Evolutionary conservation across 352 stramenopile species (phyloP).

Genomic region (Blastocystis sp.): DNA sequence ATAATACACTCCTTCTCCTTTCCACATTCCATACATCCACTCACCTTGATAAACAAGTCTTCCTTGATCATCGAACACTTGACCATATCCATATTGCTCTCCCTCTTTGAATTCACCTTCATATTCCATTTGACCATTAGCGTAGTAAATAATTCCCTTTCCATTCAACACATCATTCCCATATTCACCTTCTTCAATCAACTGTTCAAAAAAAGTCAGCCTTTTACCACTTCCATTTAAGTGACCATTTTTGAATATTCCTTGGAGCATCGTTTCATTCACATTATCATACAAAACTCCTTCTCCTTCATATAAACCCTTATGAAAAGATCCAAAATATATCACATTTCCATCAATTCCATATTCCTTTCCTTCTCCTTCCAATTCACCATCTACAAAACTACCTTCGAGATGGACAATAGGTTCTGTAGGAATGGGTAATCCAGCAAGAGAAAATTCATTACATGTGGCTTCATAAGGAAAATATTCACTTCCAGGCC

Average conservation of each 20-base stretch:
- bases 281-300: not conserved
- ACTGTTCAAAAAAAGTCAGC: not conserved
- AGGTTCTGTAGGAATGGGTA: not conserved
- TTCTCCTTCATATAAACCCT: not conserved
- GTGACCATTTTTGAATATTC: not conserved
- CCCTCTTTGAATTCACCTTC: not conserved
- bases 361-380: constrained; percentile 18
- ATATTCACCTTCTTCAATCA: not conserved
- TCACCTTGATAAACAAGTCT: not conserved
- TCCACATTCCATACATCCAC: not conserved
- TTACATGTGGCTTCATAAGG: not conserved
- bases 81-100: not conserved
- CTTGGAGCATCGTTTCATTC: not conserved
- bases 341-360: not conserved
- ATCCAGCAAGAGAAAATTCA: not conserved
- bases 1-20: not conserved
- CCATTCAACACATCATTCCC: not conserved
- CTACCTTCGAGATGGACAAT: not conserved
- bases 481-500: not conserved
- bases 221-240: not conserved
- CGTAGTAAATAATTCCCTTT: not conserved
- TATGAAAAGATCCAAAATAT: not conserved
- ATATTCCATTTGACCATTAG: not conserved
- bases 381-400: not conserved
- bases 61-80: not conserved